These are phyloP conservation scores for Hypoxylon sp. DNA, from an alignment of 2,329 filamentous ascomycete genomes.

Conservation along the genomic window DNA sequence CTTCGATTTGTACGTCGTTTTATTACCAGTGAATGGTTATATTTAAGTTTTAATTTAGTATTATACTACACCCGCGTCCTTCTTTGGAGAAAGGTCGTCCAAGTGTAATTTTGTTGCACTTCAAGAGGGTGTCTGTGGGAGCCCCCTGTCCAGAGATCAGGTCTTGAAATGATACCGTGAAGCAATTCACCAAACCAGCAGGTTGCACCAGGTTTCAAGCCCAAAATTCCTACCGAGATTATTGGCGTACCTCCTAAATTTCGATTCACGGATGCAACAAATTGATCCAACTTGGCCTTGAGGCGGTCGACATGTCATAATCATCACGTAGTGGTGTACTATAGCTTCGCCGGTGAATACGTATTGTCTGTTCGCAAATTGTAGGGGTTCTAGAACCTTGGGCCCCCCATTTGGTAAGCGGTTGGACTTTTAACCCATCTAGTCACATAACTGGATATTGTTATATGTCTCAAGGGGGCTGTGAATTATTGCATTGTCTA, in stretches of 20 bases:
- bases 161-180: constrained; percentile 20
- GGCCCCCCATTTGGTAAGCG: constrained; percentile 8
- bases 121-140: constrained; percentile 15
- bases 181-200: constrained; percentile 21
- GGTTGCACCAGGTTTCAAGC: constrained; percentile 10
- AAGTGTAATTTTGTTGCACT: constrained; percentile 1
- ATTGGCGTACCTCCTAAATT: constrained; percentile 7
- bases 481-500: constrained; percentile 9
- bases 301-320: constrained; percentile 13
- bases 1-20: neutral
- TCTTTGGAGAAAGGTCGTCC: neutral
- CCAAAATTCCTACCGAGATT: constrained; percentile 9
- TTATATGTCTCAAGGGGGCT: constrained; percentile 5
- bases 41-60: neutral
- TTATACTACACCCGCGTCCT: neutral
- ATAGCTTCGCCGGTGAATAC: neutral
- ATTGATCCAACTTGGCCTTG: neutral
- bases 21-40: neutral
- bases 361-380: neutral
- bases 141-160: constrained; percentile 25
- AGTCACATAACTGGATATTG: neutral
- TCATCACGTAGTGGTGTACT: neutral
- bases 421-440: neutral
- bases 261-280: neutral
- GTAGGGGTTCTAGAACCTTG: neutral